Base-by-base conservation (phyloP, 1,139 yeast species). In the Suhomyces yuchorum region DNA sequence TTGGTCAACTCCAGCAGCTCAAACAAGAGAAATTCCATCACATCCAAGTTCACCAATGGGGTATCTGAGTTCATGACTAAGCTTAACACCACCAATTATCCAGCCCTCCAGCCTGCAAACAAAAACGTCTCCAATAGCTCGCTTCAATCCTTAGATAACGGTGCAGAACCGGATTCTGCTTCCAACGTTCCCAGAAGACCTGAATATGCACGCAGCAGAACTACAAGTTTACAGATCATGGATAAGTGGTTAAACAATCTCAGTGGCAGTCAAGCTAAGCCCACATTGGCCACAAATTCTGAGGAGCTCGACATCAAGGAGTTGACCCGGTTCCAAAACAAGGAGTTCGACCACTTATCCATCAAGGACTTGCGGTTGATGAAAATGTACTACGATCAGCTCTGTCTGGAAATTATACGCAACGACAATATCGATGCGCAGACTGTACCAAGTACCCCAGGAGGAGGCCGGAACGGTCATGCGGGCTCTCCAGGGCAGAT, bases 201-300 rank as follows among this genome's bases (percentile, higher is more conserved):
- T 1, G 72, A 69, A 18, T 60, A 61, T 46, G 52, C 42, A 48
- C 56, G 75, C 40, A 62, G 63, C 40, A 62, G 78, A 50, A 67
- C 77, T 8, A 58, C 77, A 28, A 72, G 78, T 51, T 56, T 73
- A 35, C 79, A 74, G 53, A 63, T 73, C 28, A 71, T 75, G 75
- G 80, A 75, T 50, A 71, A 68, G 51, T 75, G 78, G 78, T 70
- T 75, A 52, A 69, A 64, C 50, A 73, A 71, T 51, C 56, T 73
- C 8, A 37, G 55, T 14, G 49, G 47, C 18, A 50, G 46, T 22
- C 45, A 36, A 30, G 36, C 39, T n/a, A 43, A 33, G 38, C 18
- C 30, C 12, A 49, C 50, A 8, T 49, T 45, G 49, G 49, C 48
- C 12, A 46, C 51, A 0, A 44, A 41, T 30, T 33, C 41, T 1